A percentile compares a stretch with the other conserved stretches of the same genome.
Evolutionary conservation across 2,329 filamentous ascomycete species (phyloP).

Genomic region (Trichoderma sp.): DNA sequence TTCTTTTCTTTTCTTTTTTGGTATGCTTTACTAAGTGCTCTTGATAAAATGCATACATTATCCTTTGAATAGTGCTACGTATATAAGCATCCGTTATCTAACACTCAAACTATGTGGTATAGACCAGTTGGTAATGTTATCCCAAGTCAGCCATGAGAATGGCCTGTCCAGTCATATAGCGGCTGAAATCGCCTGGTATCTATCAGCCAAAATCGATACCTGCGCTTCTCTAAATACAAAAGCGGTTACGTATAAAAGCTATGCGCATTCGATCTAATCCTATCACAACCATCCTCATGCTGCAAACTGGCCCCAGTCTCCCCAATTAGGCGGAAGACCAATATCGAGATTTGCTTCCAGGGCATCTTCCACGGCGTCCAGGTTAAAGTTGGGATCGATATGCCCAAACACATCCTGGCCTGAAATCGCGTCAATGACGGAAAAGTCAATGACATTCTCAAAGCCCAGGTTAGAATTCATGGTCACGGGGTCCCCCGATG

Average conservation of each 20-base stretch:
- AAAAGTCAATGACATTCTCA: slow-evolving; percentile 42
- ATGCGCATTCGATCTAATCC: background rate
- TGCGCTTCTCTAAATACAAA: background rate
- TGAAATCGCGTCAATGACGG: slow-evolving; percentile 42
- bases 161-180: background rate
- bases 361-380: slow-evolving; percentile 53
- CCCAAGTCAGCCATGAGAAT: background rate
- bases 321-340: slow-evolving; percentile 52
- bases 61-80: background rate
- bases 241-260: background rate
- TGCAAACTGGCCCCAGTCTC: slow-evolving; percentile 42
- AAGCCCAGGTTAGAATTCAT: slow-evolving; percentile 31
- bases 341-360: slow-evolving; percentile 56
- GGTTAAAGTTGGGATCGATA: slow-evolving; percentile 54
- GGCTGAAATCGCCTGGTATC: background rate
- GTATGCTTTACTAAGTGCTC: background rate
- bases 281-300: slow-evolving; percentile 23
- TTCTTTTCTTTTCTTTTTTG: background rate
- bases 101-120: background rate
- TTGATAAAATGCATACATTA: background rate
- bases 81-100: background rate
- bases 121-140: background rate
- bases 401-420: slow-evolving; percentile 55
- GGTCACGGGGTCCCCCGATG: slow-evolving; percentile 27
- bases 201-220: background rate